Evolutionary conservation across 2,329 filamentous ascomycete genomes (phyloP), one percentile per base, ranked within the genome.

Genomic region (Exserohilum rostratum): DNA sequence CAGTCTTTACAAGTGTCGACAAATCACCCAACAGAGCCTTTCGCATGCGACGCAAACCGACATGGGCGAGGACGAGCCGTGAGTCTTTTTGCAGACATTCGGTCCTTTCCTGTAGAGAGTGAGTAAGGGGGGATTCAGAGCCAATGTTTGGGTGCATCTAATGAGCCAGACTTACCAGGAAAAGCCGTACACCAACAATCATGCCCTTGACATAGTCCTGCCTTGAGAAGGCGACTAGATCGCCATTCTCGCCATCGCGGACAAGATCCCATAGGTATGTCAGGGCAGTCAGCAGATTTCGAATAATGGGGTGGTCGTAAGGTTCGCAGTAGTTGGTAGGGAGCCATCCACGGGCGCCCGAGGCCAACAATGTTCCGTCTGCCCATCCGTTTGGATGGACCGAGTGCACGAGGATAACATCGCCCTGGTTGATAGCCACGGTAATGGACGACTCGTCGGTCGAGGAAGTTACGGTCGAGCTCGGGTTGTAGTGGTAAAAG

Each of bases 351-450:
- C 95, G 85, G 46, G 90, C 89, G 22, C 93, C 93, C 2, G 92
- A 91, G 20, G 89, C 84, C 57, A 99, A 79, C 35, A 97, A 81
- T 0, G 95, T 99, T 46, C 95, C 95, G 74, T 99, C 95, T 29
- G 95, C 95, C 95, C 95, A 99, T 65, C 95, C 95, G 78, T 98
- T 99, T 57, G 91, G 95, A 76, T 99, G 95, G 63, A 98, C 90
- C 3, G 95, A 97, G 76, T 99, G 95, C 18, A 99, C 90, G 53
- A 99, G 79, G 49, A 99, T 89, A 44, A 99, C 86, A 69, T 99
- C 95, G 55, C 95, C 95, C 71, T 95, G 89, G 64, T 90, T 90
- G 52, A 99, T 83, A 18, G 92, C 90, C 10, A 97, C 81, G 10
- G 93, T 98, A 50, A 98, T 78, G 18, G 80, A 78, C 5, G 77